Evolutionary conservation across 1,284 basidiomycete species (phyloP).

Genomic region (Tilletia setariae): DNA sequence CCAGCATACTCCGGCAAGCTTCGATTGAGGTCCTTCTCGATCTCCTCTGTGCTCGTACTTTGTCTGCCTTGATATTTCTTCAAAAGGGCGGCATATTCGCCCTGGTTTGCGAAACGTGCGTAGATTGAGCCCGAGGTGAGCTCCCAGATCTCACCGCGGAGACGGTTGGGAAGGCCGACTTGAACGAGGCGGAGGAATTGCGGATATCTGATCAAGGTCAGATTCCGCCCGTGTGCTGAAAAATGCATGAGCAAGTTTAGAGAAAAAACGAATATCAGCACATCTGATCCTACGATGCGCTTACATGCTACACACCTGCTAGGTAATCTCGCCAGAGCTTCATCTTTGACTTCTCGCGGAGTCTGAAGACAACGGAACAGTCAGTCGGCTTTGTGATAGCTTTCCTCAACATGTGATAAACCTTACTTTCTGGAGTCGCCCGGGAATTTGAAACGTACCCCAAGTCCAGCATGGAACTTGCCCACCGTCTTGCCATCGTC

Average conservation of each 20-base stretch:
- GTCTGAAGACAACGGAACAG: slow-evolving; percentile 16
- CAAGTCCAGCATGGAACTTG: slow-evolving; percentile 41
- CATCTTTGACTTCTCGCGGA: slow-evolving; percentile 89
- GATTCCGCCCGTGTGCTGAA: slow-evolving; percentile 76
- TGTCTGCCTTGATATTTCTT: slow-evolving; percentile 75
- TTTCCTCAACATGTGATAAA: neutral
- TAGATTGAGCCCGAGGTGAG: slow-evolving; percentile 86
- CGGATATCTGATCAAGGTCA: slow-evolving; percentile 90
- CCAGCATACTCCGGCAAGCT: slow-evolving; percentile 52
- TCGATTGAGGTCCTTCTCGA: slow-evolving; percentile 96
- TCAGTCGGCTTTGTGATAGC: neutral
- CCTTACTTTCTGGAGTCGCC: slow-evolving; percentile 48
- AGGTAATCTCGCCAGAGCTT: slow-evolving; percentile 90
- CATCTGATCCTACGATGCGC: too few relatives aligned
- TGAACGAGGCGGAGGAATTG: slow-evolving; percentile 94
- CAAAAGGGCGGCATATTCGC: slow-evolving; percentile 76
- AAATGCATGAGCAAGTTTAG: slow-evolving; percentile 13
- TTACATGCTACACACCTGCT: slow-evolving; percentile 17
- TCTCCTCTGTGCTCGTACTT: slow-evolving; percentile 92
- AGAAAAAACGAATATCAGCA: too few relatives aligned
- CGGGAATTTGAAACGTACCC: slow-evolving; percentile 52
- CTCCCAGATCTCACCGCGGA: slow-evolving; percentile 98
- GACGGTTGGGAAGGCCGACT: slow-evolving; percentile 89
- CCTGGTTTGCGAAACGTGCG: slow-evolving; percentile 81
- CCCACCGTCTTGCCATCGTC: slow-evolving; percentile 83